phyloP scores from a whole-genome alignment of 345 rosid genomes.

The Combretum micranthum region DNA sequence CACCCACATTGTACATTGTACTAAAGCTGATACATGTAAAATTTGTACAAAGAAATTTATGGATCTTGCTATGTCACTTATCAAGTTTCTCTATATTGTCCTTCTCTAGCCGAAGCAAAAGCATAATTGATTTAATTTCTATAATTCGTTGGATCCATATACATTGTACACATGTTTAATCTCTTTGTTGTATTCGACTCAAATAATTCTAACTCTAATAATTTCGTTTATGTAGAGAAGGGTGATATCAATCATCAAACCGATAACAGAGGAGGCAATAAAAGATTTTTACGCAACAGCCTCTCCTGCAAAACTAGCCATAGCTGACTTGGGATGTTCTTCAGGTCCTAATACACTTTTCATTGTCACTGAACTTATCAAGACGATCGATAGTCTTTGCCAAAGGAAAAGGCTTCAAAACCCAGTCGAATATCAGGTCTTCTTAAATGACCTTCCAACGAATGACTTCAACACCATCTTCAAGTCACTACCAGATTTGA shows the following conservation, averaged over 20 bases:
- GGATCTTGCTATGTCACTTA: no score
- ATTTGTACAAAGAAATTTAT: no score
- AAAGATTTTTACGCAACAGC: conserved; percentile 19
- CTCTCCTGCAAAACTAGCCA: conserved; percentile 33
- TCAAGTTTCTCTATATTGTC: no score
- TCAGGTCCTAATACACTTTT: conserved; percentile 69
- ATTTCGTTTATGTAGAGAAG: conserved; percentile 17
- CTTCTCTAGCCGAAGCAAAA: no score
- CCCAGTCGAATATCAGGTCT: conserved; percentile 31
- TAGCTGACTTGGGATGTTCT: conserved; percentile 87
- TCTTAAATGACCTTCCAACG: conserved; percentile 47
- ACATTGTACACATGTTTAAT: no score
- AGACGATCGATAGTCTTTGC: conserved; percentile 15
- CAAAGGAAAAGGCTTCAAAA: conserved; percentile 6
- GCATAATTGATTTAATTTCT: no score
- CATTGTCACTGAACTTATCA: conserved; percentile 25
- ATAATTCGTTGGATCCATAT: no score
- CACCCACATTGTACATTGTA: no score
- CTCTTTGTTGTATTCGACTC: no score
- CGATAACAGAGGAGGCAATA: conserved; percentile 36
- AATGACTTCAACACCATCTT: conserved; percentile 51
- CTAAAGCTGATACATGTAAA: no score
- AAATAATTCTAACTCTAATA: no score
- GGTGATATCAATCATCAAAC: conserved; percentile 37
- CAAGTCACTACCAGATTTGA: conserved; percentile 25